Evolutionary conservation across 805 yeast genomes (phyloP), one percentile per base, ranked within the genome.

Genomic region (Wickerhamiella galacta): DNA sequence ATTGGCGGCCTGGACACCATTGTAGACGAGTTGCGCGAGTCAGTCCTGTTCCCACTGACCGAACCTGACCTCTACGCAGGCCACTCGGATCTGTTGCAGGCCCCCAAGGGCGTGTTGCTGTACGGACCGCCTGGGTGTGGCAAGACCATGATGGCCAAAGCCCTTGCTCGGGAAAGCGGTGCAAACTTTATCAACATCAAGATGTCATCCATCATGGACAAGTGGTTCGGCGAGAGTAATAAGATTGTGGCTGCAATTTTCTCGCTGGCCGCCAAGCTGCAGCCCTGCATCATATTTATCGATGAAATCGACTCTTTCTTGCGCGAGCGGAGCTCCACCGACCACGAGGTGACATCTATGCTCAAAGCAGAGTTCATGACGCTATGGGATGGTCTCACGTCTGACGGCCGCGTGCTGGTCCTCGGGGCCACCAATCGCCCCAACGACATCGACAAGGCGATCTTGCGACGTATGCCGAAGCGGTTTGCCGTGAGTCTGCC

Each of bases 71-170:
- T 44, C 25, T 83, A 78, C 50, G 60, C 70, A 9, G 72, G 70
- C 33, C 79, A 76, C 43, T 72, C 81, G 33, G 48, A 50, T 15
- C 61, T 87, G 33, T 60, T 87, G 17, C 81, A 78, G 48, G 87
- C 94, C 1, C 98, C 98, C 2, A 83, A 81, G 48, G 98, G 98
- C 25, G 95, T 87, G 3, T 58, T 87, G 22, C 63, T 85, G 31
- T 75, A 81, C 49, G 96, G 96, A 0, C 95, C 96, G 3, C 96
- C 96, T 0, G 96, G 96, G 0, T 87, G 95, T 54, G 96, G 96
- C 35, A 87, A 87, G 56, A 87, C 96, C 3, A 81, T 87, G 95
- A 61, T 87, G 45, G 96, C 95, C 7, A 87, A 85, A 54, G 95
- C 95, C 0, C 66, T 87, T 24, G 96, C 96, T 1, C 68, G 72